Base-by-base conservation (phyloP, 2,329 filamentous ascomycete genomes). In the Sporothrix variecibatus region DNA sequence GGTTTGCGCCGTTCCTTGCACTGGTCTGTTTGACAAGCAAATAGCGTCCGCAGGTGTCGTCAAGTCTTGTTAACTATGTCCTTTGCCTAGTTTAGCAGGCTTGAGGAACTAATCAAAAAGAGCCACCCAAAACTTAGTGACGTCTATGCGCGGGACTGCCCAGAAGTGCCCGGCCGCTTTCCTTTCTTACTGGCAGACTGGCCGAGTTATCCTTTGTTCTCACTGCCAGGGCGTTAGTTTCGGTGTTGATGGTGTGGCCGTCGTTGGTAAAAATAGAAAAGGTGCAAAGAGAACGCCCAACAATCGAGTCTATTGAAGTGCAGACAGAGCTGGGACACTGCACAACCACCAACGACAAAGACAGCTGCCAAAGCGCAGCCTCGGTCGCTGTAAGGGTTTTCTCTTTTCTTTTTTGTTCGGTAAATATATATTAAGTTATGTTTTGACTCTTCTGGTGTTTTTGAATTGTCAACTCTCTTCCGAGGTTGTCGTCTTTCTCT, bases 111-210 rank as follows among this genome's bases (percentile, higher is more conserved):
- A 12, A 43, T 8, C n/a, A n/a, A n/a, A n/a, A n/a, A 43, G 40
- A 43, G 40, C 40, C n/a, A 4, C 8, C 11, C n/a, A n/a, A n/a
- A 20, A 8, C 15, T 23, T 64, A 40, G 20, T 43, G 20, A 23
- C 60, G 34, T 65, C 58, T 65, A 26, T 43, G 60, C 34, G n/a
- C 60, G 60, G 38, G 60, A 65, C 34, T 26, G 60, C 60, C 60
- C 60, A 58, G 26, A 26, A 23, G 20, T n/a, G 28, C 34, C 38
- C 20, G 31, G 20, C 7, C 12, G 9, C 38, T 64, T 64, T 65
- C 4, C 12, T 7, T 26, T 1, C 60, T 5, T 7, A 53, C 6
- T 12, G 2, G 11, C 40, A 43, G 5, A 43, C 20, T 2, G 49
- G 12, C 46, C 5, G 49, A 6, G n/a, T 20, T 11, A 23, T 64